Base-by-base conservation (phyloP, 2,329 filamentous ascomycete genomes). In the Monosporascus cannonballus region DNA sequence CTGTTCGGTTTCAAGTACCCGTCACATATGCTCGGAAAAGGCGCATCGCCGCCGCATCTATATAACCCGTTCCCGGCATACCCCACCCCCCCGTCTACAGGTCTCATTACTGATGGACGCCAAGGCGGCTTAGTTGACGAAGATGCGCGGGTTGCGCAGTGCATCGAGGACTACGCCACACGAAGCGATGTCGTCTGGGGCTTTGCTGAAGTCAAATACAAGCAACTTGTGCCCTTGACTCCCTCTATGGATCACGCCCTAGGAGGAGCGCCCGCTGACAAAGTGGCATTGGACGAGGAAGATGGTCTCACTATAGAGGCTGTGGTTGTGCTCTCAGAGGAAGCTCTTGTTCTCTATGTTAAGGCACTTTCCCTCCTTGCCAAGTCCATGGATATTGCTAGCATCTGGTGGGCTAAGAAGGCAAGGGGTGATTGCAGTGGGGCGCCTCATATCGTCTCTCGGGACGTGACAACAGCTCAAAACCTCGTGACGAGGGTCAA, bases 161-260 rank as follows among this genome's bases (percentile, higher is more conserved):
- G 83, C 45, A 91, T 97, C 53, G 93, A 99, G 68, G 92, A 97
- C 62, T 87, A 90, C 58, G 94, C 94, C 2, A 94, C 91, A 34
- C 81, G 92, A 39, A 96, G 92, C 66, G 92, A 99, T 68, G 94
- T 96, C 46, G 92, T 99, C 3, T 99, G 92, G 68, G 92, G 93
- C 3, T 97, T 99, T 70, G 94, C 94, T 6, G 93, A 99, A 72
- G 93, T 99, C 66, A 99, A 99, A 71, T 96, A 95, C 72, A 94
- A 95, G 70, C 94, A 99, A 70, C 80, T 99, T n/a, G 83, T 96
- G 48, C 94, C 94, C 3, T 75, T 94, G 45, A 85, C 90, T 1
- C 94, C 93, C 1, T 93, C 89, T 0, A 81, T 80, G 59, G 84
- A 89, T 48, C 84, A 87, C 59, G 84, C 83, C 6, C 77, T 90